Conservation (phyloP, 257 asterid genomes). For the Nemophila menziesii region DNA sequence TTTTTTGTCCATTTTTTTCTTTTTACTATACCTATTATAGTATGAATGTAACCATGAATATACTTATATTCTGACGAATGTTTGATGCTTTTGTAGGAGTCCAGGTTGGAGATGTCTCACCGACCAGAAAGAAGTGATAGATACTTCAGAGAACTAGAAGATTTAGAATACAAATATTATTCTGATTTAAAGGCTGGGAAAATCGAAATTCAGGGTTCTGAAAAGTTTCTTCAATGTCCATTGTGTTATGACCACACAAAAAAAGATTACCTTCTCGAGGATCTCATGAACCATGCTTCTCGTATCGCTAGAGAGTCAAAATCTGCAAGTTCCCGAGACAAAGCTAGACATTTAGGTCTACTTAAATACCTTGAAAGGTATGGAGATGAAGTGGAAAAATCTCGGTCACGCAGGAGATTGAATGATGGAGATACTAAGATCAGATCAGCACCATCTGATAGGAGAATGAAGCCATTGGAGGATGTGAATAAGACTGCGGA, state of each 20-base stretch:
- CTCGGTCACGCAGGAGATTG: constrained; percentile 21
- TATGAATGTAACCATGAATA: too few species aligned
- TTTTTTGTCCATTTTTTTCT: too few species aligned
- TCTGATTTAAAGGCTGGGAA: constrained; percentile 42
- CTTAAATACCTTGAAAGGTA: constrained; percentile 50
- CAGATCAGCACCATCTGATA: constrained; percentile 3
- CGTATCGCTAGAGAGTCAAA: constrained; percentile 52
- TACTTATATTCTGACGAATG: not conserved
- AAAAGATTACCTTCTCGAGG: constrained; percentile 41
- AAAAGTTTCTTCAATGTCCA: constrained; percentile 47
- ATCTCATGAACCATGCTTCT: constrained; percentile 55
- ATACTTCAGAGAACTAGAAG: constrained; percentile 33
- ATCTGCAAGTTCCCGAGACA: constrained; percentile 47
- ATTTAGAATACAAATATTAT: constrained; percentile 34
- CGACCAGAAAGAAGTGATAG: constrained; percentile 23
- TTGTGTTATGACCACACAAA: constrained; percentile 34
- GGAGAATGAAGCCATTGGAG: not conserved
- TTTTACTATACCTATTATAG: too few species aligned
- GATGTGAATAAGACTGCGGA: not conserved
- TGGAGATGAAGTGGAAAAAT: constrained; percentile 16
- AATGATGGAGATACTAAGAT: constrained; percentile 12
- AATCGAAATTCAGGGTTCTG: constrained; percentile 33
- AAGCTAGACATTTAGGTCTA: constrained; percentile 60
- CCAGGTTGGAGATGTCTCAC: constrained; percentile 41
- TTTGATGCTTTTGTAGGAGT: not conserved